These are phyloP conservation scores for Oryza rufipogon DNA, from an alignment of 176 grass and related monocot genomes.

Conservation along the genomic window DNA sequence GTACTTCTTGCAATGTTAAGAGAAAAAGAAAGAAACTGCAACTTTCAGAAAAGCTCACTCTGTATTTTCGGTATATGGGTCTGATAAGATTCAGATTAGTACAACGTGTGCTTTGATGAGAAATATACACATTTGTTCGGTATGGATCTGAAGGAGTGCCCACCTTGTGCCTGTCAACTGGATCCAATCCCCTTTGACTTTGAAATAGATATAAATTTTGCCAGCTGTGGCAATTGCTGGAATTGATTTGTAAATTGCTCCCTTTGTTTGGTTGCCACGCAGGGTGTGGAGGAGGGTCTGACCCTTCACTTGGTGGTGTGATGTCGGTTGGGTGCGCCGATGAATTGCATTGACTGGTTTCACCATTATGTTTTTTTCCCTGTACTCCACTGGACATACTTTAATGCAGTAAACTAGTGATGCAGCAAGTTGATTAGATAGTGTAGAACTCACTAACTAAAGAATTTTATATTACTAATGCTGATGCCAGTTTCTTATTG, in stretches of 20 bases:
- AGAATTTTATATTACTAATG: conserved; percentile 20
- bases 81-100: background rate
- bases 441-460: conserved; percentile 8
- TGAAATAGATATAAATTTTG: background rate
- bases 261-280: background rate
- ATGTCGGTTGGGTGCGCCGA: conserved; percentile 8
- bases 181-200: background rate
- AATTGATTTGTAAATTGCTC: conserved; percentile 7
- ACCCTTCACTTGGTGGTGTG: conserved; percentile 19
- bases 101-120: conserved; percentile 6
- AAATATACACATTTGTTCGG: background rate
- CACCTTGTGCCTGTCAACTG: background rate
- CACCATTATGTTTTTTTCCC: background rate
- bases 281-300: background rate
- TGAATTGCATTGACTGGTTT: conserved; percentile 18
- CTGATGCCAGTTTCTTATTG: background rate
- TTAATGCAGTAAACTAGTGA: conserved; percentile 6
- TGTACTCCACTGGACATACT: background rate
- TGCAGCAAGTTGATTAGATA: background rate
- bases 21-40: background rate
- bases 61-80: background rate
- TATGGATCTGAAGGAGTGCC: conserved; percentile 8
- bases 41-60: background rate
- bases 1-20: background rate
- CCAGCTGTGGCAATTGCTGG: background rate